Percentiles rank a stretch among this genome's conserved stretches.
These are phyloP conservation scores for Diaporthe destruens DNA, from an alignment of 2,329 filamentous ascomycete species.

Conservation along the genomic window DNA sequence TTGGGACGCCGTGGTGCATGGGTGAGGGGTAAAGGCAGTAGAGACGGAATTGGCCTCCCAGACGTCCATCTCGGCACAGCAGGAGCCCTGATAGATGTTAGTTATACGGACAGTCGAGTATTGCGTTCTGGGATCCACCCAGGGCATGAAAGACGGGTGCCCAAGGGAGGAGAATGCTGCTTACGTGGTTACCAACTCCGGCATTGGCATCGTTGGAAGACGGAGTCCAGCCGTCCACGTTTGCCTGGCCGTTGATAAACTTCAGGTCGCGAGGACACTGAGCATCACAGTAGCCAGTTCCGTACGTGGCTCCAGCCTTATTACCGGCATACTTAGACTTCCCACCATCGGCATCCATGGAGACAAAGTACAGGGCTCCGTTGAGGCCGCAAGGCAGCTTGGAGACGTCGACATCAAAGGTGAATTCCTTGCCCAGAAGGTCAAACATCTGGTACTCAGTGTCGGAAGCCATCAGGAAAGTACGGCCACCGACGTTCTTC, in stretches of 20 bases:
- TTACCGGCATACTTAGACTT: slow-evolving; percentile 62
- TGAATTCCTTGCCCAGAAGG: slow-evolving; percentile 76
- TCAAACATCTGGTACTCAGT: slow-evolving; percentile 75
- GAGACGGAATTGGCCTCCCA: slow-evolving; percentile 77
- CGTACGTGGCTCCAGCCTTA: slow-evolving; percentile 69
- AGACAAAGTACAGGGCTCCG: slow-evolving; percentile 76
- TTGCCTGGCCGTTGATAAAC: slow-evolving; percentile 70
- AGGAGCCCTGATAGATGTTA: slow-evolving; percentile 56
- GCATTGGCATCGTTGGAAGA: slow-evolving; percentile 67
- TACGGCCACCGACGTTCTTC: slow-evolving; percentile 66
- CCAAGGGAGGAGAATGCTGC: no score
- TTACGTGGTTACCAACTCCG: slow-evolving; percentile 58
- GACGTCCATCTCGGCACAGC: slow-evolving; percentile 72
- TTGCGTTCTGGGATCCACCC: no score
- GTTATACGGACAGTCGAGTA: no score
- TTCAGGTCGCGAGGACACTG: slow-evolving; percentile 69
- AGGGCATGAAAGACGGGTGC: no score
- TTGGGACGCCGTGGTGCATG: slow-evolving; percentile 68
- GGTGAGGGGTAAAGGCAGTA: slow-evolving; percentile 74
- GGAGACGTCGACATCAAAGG: slow-evolving; percentile 79
- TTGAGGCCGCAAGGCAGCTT: slow-evolving; percentile 78
- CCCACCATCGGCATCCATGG: slow-evolving; percentile 72
- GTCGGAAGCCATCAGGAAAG: slow-evolving; percentile 74
- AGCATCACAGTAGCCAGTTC: slow-evolving; percentile 69
- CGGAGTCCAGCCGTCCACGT: slow-evolving; percentile 64